Base-by-base conservation (phyloP, 441 rosid genomes). In the Gossypium gossypioides region DNA sequence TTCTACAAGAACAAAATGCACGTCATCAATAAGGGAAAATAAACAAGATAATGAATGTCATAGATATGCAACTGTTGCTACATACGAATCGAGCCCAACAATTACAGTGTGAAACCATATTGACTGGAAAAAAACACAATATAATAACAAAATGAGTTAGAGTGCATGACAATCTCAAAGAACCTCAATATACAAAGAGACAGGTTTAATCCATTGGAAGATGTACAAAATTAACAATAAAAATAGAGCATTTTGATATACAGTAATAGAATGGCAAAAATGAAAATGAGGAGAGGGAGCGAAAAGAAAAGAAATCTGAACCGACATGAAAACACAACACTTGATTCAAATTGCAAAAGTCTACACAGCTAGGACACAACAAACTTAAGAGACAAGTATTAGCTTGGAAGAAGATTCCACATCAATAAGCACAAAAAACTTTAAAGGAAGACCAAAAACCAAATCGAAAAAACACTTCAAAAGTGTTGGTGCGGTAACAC, bases 1-100 rank as follows among this genome's bases (percentile, higher is more conserved):
- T 95, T 95, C 99, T 92, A 77, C 6, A 76, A 24, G 55, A 42
- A 68, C 19, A 6, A 40, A 64, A 18, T 55, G 19, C 57, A 4
- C 58, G 42, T 34, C 34, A 65, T 60, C 56, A 32, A 40, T 72
- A 27, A 69, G 19, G 74, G 54, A 71, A 44, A 13, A 3, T 32
- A 78, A 75, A 78, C 9, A 5, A 59, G 54, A 62, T 48, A 50
- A 73, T 46, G 6, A 57, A 76, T 15, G 37, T 2, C 59, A 71
- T 3, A 44, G 8, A 2, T 5, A 16, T 19, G 44, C 57, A 60
- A 13, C 22, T 3, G n/a, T 32, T 29, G 27, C 13, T 10, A 13
- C 10, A 52, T 19, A 68, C 18, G 25, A 15, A 52, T 4, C 13
- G 54, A 25, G 51, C 56, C 3, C 3, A 22, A 66, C n/a, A 66